These are phyloP conservation scores for Globisporangium echinulatum DNA, from an alignment of 352 stramenopile genomes.

Conservation along the genomic window DNA sequence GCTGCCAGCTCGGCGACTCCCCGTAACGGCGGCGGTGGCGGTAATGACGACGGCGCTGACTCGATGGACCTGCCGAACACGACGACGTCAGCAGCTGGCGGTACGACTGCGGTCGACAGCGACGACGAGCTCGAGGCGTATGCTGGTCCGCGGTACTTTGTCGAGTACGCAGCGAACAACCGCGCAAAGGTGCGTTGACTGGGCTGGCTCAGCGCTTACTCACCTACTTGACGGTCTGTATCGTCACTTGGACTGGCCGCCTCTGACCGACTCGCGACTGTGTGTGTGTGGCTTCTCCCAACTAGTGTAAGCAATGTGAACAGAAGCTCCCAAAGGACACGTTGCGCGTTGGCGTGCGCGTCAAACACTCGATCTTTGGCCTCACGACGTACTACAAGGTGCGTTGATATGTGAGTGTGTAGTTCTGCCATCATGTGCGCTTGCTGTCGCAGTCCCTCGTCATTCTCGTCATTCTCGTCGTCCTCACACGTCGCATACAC, in stretches of 20 bases:
- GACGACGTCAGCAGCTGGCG: background rate
- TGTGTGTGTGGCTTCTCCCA: too few relatives aligned
- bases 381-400: constrained; percentile 81
- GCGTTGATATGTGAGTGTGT: background rate
- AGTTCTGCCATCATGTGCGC: too few relatives aligned
- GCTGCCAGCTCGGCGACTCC: background rate
- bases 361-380: constrained; percentile 78
- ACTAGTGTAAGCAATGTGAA: constrained; percentile 70
- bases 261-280: too few relatives aligned
- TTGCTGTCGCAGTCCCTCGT: background rate
- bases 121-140: constrained; percentile 39
- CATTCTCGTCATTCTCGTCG: constrained; percentile 1
- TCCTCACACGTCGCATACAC: background rate
- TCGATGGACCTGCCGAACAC: constrained; percentile 28
- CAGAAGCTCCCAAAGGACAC: constrained; percentile 35
- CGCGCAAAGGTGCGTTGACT: constrained; percentile 41
- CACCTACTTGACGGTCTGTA: too few relatives aligned
- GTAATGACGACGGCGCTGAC: constrained; percentile 21
- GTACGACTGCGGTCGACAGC: constrained; percentile 17
- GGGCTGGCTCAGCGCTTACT: too few relatives aligned
- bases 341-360: constrained; percentile 47
- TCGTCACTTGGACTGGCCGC: background rate
- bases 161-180: constrained; percentile 61
- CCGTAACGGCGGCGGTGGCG: background rate
- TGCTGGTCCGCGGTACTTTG: constrained; percentile 43